Evolutionary conservation across 2,329 filamentous ascomycete genomes (phyloP).

Genomic region (Golovinomyces cichoracearum): DNA sequence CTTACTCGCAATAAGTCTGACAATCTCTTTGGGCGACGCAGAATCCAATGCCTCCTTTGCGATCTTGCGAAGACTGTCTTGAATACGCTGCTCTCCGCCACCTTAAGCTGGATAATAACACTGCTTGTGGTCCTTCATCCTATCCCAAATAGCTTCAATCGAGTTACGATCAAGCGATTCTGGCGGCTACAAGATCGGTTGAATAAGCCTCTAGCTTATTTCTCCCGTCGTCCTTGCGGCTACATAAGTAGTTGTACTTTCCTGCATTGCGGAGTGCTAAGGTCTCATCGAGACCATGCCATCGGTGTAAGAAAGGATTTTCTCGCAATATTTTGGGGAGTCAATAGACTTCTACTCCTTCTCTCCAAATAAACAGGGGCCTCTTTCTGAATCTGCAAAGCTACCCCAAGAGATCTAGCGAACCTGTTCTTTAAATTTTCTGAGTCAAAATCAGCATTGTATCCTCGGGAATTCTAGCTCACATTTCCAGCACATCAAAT

Average conservation of each 20-base stretch:
- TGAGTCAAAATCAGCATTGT: neutral
- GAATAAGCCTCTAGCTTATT: neutral
- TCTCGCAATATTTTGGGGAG: neutral
- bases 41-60: slow-evolving; percentile 7
- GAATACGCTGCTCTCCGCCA: slow-evolving; percentile 2
- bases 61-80: slow-evolving; percentile 3
- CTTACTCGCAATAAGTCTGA: slow-evolving; percentile 2
- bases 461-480: neutral
- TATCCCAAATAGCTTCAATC: slow-evolving; percentile 7
- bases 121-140: neutral
- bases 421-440: neutral
- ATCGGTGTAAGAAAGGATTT: neutral
- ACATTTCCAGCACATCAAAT: neutral
- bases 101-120: no score
- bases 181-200: slow-evolving; percentile 4
- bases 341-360: neutral
- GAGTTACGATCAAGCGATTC: slow-evolving; percentile 5
- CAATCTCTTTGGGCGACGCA: slow-evolving; percentile 3
- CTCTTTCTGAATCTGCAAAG: neutral
- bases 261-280: neutral
- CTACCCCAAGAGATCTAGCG: neutral
- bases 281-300: slow-evolving; percentile 1
- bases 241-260: neutral
- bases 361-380: neutral
- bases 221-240: neutral